phyloP scores from a whole-genome alignment of 371 early-diverging fungal genomes.

The Syncephalis fuscata region DNA sequence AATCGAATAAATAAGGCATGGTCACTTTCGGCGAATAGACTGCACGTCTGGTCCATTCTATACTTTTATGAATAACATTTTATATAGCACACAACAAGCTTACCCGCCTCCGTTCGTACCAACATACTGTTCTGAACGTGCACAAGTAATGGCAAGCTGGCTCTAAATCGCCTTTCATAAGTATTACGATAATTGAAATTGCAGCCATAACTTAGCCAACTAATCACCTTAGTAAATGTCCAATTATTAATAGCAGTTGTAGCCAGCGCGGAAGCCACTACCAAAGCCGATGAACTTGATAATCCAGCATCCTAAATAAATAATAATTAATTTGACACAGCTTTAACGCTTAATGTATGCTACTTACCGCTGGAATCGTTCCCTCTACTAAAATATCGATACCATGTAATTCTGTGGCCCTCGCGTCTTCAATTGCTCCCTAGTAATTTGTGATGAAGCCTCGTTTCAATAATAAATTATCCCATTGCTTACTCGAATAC shows the following conservation, averaged over 20 bases:
- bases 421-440: slow-evolving; percentile 46
- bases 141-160: no score
- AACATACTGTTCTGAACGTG: slow-evolving; percentile 50
- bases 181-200: no score
- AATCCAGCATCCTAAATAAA: slow-evolving; percentile 49
- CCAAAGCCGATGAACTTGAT: slow-evolving; percentile 73
- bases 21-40: slow-evolving; percentile 54
- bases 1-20: slow-evolving; percentile 75
- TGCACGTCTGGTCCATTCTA: slow-evolving; percentile 86
- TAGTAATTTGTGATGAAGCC: slow-evolving; percentile 7
- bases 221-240: slow-evolving; percentile 16
- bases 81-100: slow-evolving; percentile 1
- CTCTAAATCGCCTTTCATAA: no score
- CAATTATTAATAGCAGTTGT: slow-evolving; percentile 34
- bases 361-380: slow-evolving; percentile 39
- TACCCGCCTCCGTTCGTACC: slow-evolving; percentile 67
- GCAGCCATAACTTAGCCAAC: slow-evolving; percentile 58
- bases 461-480: not conserved
- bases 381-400: slow-evolving; percentile 58
- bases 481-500: slow-evolving; percentile 4
- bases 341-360: no score
- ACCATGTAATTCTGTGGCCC: slow-evolving; percentile 34
- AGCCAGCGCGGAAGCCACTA: slow-evolving; percentile 59
- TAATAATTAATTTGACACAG: no score
- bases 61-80: not conserved